Evolutionary conservation across 139 green algal species (phyloP).

Genomic region (Chlorella ohadii): DNA sequence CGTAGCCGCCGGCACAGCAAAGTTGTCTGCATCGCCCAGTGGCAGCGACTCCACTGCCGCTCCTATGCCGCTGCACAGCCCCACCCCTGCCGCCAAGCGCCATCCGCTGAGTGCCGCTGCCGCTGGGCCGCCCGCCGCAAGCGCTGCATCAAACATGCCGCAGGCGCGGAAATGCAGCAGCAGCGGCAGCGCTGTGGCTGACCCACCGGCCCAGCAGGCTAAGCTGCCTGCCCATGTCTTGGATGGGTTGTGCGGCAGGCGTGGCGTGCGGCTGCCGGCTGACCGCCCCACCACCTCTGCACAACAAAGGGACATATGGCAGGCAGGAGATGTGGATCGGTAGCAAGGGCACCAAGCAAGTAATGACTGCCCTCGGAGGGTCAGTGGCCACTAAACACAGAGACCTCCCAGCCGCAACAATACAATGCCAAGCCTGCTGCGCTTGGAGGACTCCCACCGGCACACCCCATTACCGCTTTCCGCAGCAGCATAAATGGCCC

Average conservation of each 20-base stretch:
- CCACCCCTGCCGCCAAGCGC: neutral
- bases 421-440: no score
- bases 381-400: no score
- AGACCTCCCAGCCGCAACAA: no score
- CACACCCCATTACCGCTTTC: no score
- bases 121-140: neutral
- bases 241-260: constrained; percentile 28
- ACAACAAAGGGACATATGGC: no score
- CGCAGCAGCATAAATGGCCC: no score
- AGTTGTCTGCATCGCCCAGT: neutral
- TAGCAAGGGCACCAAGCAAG: no score
- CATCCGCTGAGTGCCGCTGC: neutral
- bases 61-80: constrained; percentile 11
- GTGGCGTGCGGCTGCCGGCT: neutral
- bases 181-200: neutral
- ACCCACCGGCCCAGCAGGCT: constrained; percentile 40
- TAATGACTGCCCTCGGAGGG: no score
- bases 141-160: constrained; percentile 8
- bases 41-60: constrained; percentile 39
- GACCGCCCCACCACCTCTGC: no score
- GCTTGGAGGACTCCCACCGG: no score
- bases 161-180: neutral
- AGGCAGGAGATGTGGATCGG: no score
- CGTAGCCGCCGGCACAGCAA: neutral
- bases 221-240: constrained; percentile 29